A percentile compares a stretch with the other conserved stretches of the same genome.
These are phyloP conservation scores for Podospora conica DNA, from an alignment of 495 filamentous ascomycete species.

Conservation along the genomic window DNA sequence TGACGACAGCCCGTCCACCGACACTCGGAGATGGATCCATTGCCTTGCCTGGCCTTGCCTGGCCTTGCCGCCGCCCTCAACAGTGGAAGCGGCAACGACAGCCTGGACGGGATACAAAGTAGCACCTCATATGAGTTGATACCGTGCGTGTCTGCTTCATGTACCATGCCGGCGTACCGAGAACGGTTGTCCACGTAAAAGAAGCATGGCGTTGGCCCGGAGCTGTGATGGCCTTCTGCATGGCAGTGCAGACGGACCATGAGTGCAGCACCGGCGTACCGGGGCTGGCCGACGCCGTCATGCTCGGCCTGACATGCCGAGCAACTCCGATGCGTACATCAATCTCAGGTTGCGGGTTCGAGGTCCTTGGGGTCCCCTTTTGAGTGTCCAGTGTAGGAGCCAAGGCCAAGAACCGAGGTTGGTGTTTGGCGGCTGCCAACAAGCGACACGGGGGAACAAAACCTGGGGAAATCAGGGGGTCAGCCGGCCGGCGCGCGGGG, in stretches of 20 bases:
- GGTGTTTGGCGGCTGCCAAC: neutral
- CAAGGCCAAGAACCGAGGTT: neutral
- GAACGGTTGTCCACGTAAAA: neutral
- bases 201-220: neutral
- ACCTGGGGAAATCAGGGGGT: constrained; percentile 18
- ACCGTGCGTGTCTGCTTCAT: neutral
- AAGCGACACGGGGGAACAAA: constrained; percentile 6
- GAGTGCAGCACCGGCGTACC: neutral
- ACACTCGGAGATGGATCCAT: neutral
- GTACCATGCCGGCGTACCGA: neutral
- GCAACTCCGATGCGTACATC: neutral
- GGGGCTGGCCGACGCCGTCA: neutral
- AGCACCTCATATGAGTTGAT: neutral
- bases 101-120: neutral
- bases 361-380: neutral
- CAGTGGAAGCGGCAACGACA: neutral
- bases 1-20: too few relatives aligned
- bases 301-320: neutral
- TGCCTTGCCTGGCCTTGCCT: too few relatives aligned
- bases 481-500: constrained; percentile 1
- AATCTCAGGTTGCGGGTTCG: neutral
- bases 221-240: neutral
- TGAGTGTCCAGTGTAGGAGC: neutral
- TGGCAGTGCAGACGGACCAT: neutral
- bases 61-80: too few relatives aligned